A percentile compares a stretch with the other conserved stretches of the same genome.
phyloP scores from a whole-genome alignment of 1,284 basidiomycete genomes.

The Cryptococcus hybrid region DNA sequence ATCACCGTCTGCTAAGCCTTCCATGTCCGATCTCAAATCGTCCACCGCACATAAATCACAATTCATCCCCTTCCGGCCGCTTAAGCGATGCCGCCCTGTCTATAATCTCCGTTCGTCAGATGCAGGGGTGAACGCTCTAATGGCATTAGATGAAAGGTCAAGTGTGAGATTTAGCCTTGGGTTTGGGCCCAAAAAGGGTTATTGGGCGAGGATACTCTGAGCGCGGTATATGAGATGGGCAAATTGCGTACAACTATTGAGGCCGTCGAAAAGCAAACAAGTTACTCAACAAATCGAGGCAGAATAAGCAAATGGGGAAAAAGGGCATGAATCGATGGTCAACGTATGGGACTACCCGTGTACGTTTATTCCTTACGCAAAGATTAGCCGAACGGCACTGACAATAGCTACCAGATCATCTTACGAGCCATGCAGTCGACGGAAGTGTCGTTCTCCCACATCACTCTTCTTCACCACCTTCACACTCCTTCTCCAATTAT shows the following conservation, averaged over 20 bases:
- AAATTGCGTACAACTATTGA: conserved; percentile 23
- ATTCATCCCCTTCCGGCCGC: neutral
- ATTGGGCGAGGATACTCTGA: conserved; percentile 38
- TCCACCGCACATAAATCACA: neutral
- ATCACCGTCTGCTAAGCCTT: conserved; percentile 7
- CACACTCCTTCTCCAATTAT: conserved; percentile 1
- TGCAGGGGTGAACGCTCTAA: conserved; percentile 21
- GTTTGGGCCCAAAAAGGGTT: conserved; percentile 37
- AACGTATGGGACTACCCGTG: conserved; percentile 10
- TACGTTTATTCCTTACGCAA: conserved; percentile 5
- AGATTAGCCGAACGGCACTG: conserved; percentile 4
- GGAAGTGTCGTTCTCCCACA: conserved; percentile 21
- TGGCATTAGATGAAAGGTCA: conserved; percentile 22
- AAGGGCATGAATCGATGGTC: conserved; percentile 8
- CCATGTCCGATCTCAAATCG: neutral
- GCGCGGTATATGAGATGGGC: conserved; percentile 21
- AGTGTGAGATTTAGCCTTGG: conserved; percentile 21
- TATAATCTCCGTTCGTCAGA: neutral
- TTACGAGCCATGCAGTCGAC: conserved; percentile 37
- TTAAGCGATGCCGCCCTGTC: neutral
- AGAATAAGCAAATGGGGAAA: neutral
- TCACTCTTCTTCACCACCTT: conserved; percentile 27
- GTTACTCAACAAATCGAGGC: conserved; percentile 5
- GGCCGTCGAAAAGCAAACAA: conserved; percentile 23
- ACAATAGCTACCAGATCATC: conserved; percentile 21